Percentiles rank a stretch among this genome's conserved stretches.
phyloP scores from a whole-genome alignment of 75 land plant species.

The Isoetes taiwanensis region DNA sequence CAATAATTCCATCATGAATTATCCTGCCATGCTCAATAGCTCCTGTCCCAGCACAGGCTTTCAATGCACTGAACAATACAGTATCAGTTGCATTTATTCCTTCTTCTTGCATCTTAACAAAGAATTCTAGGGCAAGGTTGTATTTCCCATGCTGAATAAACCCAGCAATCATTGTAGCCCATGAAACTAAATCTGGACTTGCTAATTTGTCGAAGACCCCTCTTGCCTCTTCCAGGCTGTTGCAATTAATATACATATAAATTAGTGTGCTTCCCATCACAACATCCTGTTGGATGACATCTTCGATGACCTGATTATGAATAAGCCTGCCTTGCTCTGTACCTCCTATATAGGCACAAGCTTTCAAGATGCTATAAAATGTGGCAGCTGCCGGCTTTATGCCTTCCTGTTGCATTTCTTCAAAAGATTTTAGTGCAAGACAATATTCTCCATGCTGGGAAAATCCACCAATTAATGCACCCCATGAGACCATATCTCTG shows the following conservation, averaged over 20 bases:
- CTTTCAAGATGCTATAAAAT: constrained; percentile 36
- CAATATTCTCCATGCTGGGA: constrained; percentile 19
- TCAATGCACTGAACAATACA: constrained; percentile 47
- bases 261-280: constrained; percentile 30
- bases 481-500: constrained; percentile 31
- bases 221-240: constrained; percentile 26
- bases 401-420: constrained; percentile 23
- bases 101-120: constrained; percentile 29
- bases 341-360: constrained; percentile 36
- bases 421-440: constrained; percentile 33
- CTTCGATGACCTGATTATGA: constrained; percentile 28
- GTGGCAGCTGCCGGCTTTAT: constrained; percentile 34
- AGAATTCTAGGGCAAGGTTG: constrained; percentile 29
- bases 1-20: constrained; percentile 7
- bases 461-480: constrained; percentile 39
- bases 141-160: constrained; percentile 39
- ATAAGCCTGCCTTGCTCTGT: constrained; percentile 28
- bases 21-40: not conserved
- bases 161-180: constrained; percentile 57
- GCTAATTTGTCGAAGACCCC: constrained; percentile 26
- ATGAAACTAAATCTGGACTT: constrained; percentile 27
- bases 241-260: constrained; percentile 74
- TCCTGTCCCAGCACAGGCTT: constrained; percentile 48
- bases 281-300: constrained; percentile 28
- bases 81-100: constrained; percentile 28